phyloP scores from a whole-genome alignment of 257 asterid species.

The Thymus mandschuricus region DNA sequence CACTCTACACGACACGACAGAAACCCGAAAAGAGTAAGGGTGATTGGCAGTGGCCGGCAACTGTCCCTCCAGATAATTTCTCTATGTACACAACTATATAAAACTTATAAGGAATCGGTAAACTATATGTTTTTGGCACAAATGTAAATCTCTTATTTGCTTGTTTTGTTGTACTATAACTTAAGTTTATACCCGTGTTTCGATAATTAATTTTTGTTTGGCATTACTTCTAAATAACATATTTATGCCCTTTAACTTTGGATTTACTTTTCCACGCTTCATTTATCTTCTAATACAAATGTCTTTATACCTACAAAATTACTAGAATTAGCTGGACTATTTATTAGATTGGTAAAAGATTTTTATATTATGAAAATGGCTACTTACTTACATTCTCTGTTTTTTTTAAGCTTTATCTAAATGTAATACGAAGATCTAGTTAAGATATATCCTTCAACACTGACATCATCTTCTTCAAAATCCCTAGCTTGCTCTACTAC shows the following conservation, averaged over 20 bases:
- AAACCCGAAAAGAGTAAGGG: no score
- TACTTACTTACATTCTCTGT: no score
- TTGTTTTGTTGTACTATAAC: not conserved
- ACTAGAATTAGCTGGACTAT: no score
- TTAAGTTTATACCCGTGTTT: conserved; percentile 17
- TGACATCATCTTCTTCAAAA: no score
- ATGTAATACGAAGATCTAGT: no score
- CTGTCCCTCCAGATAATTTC: not conserved
- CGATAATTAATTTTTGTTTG: conserved; percentile 1
- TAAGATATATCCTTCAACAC: no score
- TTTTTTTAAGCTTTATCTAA: no score
- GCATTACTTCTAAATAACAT: conserved; percentile 1
- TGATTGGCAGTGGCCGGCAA: not conserved
- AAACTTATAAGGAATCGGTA: not conserved
- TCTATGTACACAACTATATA: not conserved
- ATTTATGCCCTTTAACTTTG: conserved; percentile 20
- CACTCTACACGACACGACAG: conserved; percentile 53
- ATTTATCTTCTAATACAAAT: conserved; percentile 1
- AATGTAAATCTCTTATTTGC: no score
- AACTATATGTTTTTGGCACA: not conserved
- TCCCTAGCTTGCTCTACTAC: no score
- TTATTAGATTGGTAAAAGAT: no score
- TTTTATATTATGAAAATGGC: no score
- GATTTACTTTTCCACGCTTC: conserved; percentile 13
- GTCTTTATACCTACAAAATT: no score